Conservation (phyloP, 2,329 filamentous ascomycete species). For the Dactylonectria estremocensis region DNA sequence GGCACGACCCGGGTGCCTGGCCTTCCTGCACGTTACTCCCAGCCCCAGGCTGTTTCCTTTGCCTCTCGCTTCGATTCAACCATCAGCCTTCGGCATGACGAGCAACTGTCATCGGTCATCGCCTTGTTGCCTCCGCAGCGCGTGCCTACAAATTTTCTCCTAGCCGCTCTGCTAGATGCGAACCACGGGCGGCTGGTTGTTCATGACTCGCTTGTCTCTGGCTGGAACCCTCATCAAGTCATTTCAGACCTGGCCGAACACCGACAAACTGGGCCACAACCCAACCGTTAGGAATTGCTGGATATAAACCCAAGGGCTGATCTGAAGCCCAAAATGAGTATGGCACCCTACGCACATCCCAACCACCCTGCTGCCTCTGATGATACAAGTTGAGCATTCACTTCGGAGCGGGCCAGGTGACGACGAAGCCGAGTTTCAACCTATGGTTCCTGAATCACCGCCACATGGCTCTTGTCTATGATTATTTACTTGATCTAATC, state of each 20-base stretch:
- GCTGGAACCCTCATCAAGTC: slow-evolving; percentile 5
- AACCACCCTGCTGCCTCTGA: slow-evolving; percentile 47
- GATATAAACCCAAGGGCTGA: background rate
- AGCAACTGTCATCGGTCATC: slow-evolving; percentile 14
- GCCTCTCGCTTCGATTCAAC: slow-evolving; percentile 20
- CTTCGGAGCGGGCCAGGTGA: slow-evolving; percentile 52
- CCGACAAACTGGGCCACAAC: background rate
- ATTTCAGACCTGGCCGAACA: background rate
- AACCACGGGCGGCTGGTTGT: slow-evolving; percentile 7
- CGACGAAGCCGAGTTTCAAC: slow-evolving; percentile 65
- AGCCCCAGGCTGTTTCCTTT: slow-evolving; percentile 29
- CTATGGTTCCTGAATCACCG: slow-evolving; percentile 63
- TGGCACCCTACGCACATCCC: background rate
- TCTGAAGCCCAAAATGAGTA: slow-evolving; percentile 5
- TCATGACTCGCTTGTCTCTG: slow-evolving; percentile 5
- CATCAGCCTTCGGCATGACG: slow-evolving; percentile 2
- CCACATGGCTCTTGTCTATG: slow-evolving; percentile 49
- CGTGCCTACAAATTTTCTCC: background rate
- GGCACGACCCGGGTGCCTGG: slow-evolving; percentile 41
- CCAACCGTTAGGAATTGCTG: background rate
- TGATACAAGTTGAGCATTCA: slow-evolving; percentile 60
- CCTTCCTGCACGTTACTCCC: slow-evolving; percentile 30
- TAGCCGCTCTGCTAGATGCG: background rate
- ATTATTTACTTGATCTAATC: slow-evolving; percentile 77
- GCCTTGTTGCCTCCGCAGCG: slow-evolving; percentile 24